Evolutionary conservation across 1,284 basidiomycete species (phyloP).

Genomic region (Irpex sp.): DNA sequence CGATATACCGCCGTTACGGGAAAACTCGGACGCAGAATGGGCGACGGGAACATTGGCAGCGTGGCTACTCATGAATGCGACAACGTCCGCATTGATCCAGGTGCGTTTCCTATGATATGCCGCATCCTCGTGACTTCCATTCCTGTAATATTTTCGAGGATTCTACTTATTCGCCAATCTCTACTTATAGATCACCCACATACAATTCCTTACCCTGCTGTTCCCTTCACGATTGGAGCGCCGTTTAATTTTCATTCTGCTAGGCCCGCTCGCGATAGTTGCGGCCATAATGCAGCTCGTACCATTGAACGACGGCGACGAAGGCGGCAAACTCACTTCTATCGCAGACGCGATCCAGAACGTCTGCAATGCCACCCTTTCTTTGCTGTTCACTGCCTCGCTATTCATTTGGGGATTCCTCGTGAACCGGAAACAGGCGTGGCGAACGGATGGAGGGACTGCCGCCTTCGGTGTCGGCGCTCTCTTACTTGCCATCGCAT

Average conservation of each 20-base stretch:
- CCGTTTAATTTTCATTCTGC: conserved; percentile 81
- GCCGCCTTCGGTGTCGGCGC: conserved; percentile 90
- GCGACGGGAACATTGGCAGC: conserved; percentile 63
- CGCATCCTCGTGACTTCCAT: not conserved
- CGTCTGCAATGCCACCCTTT: conserved; percentile 93
- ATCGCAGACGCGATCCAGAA: conserved; percentile 84
- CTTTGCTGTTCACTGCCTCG: conserved; percentile 87
- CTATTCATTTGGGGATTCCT: conserved; percentile 93
- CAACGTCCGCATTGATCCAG: conserved; percentile 83
- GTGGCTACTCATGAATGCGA: conserved; percentile 87
- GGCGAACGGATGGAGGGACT: conserved; percentile 94
- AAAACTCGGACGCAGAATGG: conserved; percentile 48
- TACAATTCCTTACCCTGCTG: conserved; percentile 95
- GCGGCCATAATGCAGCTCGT: conserved; percentile 86
- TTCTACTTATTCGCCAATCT: not conserved
- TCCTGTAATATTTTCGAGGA: not conserved
- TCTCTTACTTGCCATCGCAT: conserved; percentile 72
- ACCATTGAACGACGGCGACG: conserved; percentile 47
- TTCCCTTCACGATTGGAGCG: conserved; percentile 94
- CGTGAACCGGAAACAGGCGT: conserved; percentile 88
- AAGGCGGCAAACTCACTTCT: conserved; percentile 40
- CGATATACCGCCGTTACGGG: conserved; percentile 62
- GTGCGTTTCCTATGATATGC: conserved; percentile 32
- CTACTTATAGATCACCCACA: conserved; percentile 80
- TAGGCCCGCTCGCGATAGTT: conserved; percentile 87